phyloP scores from a whole-genome alignment of 2,329 filamentous ascomycete genomes.

The Fusarium sororula region DNA sequence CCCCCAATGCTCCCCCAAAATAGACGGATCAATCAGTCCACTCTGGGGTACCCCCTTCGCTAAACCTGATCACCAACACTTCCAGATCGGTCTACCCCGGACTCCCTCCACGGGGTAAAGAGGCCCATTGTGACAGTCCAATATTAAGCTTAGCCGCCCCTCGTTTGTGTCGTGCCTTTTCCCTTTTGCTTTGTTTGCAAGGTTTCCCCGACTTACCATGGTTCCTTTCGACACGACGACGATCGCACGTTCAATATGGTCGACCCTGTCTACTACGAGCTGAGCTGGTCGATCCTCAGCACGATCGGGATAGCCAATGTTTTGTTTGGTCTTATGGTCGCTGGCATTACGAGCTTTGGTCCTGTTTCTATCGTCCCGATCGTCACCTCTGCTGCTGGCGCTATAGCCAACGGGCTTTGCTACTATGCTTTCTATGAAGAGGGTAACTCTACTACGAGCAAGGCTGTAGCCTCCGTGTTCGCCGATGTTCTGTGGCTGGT shows the following conservation, averaged over 20 bases:
- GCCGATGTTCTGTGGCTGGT: conserved; percentile 55
- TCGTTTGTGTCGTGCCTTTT: not conserved
- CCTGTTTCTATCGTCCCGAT: conserved; percentile 53
- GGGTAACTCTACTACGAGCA: conserved; percentile 28
- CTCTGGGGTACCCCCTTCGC: conserved; percentile 17
- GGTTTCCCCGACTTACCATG: conserved; percentile 5
- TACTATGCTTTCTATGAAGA: conserved; percentile 53
- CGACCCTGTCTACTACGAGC: conserved; percentile 50
- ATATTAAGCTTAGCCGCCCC: conserved; percentile 13
- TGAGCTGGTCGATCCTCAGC: conserved; percentile 57
- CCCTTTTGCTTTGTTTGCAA: not conserved
- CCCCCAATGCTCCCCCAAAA: not conserved
- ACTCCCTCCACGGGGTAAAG: conserved; percentile 16
- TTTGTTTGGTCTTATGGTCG: conserved; percentile 50
- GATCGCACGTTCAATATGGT: conserved; percentile 11
- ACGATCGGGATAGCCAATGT: conserved; percentile 54
- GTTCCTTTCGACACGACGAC: not conserved
- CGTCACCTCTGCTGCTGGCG: conserved; percentile 49
- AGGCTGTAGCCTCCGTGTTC: conserved; percentile 49
- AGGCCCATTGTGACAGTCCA: not conserved
- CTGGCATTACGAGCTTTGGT: conserved; percentile 52
- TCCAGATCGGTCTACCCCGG: conserved; percentile 19
- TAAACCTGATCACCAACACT: conserved; percentile 18
- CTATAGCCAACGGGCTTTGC: conserved; percentile 55
- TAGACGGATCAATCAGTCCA: conserved; percentile 8